Evolutionary conservation across 2,329 filamentous ascomycete genomes (phyloP), one percentile per base, ranked within the genome.

Genomic region (Lasiodiplodia sp.): DNA sequence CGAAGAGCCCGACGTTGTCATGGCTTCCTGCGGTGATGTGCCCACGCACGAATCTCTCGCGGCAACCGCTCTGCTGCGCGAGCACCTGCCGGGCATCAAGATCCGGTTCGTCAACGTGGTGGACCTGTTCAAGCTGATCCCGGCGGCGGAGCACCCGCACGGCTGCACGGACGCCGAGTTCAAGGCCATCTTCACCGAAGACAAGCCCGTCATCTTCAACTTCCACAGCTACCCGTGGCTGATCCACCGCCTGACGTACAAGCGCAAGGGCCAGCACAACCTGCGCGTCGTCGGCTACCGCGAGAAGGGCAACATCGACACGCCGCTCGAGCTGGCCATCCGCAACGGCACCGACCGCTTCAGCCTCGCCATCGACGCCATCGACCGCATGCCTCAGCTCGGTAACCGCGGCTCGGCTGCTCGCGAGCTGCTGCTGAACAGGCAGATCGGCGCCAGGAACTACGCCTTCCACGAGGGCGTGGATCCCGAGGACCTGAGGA

Each of bases 161-260:
- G 92, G 91, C 51, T 84, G 94, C 68, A 85, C 83, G 0, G 88
- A 92, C 72, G 71, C 73, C 21, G 89, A 93, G 76, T 94, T 90
- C 87, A 80, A 79, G 16, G 83, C 90, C 49, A 81, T 93, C 72
- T 94, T 94, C 84, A 94, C 91, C 0, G 83, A 85, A 18, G 83
- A 93, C 82, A 89, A 85, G 72, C 92, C 91, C 25, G 83, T 93
- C 76, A 88, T 94, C 76, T 94, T 94, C 84, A 94, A 93, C 83
- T 94, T 94, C 87, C 92, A 94, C 82, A 91, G 88, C 38, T 94
- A 94, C 81, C 91, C 92, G 10, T 94, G 90, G 90, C 84, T 94
- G 74, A 87, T 94, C 64, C 91, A 94, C 81, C 86, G 91, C 63
- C 80, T 94, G 72, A 91, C 91, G 0, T 94, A 93, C 82, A 91